Conservation (phyloP, 2,329 filamentous ascomycete genomes). For the Cladophialophora psammophila region DNA sequence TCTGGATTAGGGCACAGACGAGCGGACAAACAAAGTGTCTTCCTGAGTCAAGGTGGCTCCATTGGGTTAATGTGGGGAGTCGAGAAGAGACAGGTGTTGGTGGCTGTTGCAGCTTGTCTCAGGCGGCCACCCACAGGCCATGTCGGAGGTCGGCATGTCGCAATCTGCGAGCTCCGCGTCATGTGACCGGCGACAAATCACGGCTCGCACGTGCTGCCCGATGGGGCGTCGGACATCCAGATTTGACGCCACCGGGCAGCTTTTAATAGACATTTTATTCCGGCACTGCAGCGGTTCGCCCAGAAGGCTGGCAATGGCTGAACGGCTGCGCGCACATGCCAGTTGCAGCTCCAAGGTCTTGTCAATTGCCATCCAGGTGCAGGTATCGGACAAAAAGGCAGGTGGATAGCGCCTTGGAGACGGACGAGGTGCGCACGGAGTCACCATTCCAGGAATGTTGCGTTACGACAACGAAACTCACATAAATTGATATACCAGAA, state of each 20-base stretch:
- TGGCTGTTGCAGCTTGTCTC: slow-evolving; percentile 18
- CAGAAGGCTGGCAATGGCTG: neutral
- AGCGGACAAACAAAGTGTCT: neutral
- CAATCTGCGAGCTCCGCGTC: slow-evolving; percentile 27
- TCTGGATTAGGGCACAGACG: neutral
- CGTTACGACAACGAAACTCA: neutral
- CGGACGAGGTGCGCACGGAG: neutral
- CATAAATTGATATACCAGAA: neutral
- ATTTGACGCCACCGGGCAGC: slow-evolving; percentile 21
- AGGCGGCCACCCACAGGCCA: slow-evolving; percentile 8
- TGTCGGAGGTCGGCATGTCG: slow-evolving; percentile 32
- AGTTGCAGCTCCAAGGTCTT: slow-evolving; percentile 1
- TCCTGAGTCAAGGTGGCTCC: slow-evolving; percentile 6
- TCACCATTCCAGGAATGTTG: neutral
- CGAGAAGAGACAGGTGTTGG: slow-evolving; percentile 10
- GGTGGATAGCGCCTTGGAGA: neutral
- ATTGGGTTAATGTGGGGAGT: slow-evolving; percentile 13
- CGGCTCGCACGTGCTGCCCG: slow-evolving; percentile 11
- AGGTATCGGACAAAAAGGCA: neutral
- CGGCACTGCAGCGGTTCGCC: slow-evolving; percentile 9
- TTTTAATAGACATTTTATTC: slow-evolving; percentile 25
- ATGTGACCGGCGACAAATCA: slow-evolving; percentile 30
- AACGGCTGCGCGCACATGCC: slow-evolving; percentile 1
- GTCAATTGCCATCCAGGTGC: neutral
- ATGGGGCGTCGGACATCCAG: slow-evolving; percentile 22